Base-by-base conservation (phyloP, 805 yeast genomes). In the Schwanniomyces sp. region DNA sequence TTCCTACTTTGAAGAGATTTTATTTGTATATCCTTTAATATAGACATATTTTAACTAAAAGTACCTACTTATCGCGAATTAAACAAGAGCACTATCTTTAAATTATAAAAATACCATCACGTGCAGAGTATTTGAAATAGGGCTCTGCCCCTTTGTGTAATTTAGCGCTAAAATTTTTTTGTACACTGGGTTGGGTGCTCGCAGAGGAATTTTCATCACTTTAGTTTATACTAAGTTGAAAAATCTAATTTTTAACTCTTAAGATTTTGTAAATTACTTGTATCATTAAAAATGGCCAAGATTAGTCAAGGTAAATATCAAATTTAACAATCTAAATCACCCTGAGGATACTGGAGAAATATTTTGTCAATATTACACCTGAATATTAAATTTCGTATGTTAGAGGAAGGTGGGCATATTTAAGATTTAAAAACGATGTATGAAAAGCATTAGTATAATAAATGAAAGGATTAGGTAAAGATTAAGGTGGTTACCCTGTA, bases 261-360 rank as follows among this genome's bases (percentile, higher is more conserved):
- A 48, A 29, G 41, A 39, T 41, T 44, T 50, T 34, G 44, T 43
- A 43, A 40, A 40, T 38, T 41, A 45, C 30, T 40, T 18, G 30
- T 39, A 39, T 43, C 45, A 41, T 41, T 58, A 59, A 75, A 69
- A 72, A 80, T 80, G 84, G 84, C 81, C 78, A 80, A 80, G 74
- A 73, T 79, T 74, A 78, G 83, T 73, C 79, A 78, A 71, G 84
- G 84, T 79, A 79, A 60, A 60, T 71, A 62, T 52, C 57, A 43
- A 41, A 44, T 42, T 37, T 5, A 17, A 26, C 32, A 28, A 12
- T 7, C 32, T 41, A 34, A 32, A 29, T 24, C 11, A n/a, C 34
- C 41, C 26, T 18, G 14, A 24, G 32, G 26, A 24, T n/a, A 6
- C 12, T 25, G 41, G 41, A 39, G 26, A 14, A 24, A 37, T 37